These are phyloP conservation scores for Detonula confervacea DNA, from an alignment of 352 stramenopile genomes.

Conservation along the genomic window DNA sequence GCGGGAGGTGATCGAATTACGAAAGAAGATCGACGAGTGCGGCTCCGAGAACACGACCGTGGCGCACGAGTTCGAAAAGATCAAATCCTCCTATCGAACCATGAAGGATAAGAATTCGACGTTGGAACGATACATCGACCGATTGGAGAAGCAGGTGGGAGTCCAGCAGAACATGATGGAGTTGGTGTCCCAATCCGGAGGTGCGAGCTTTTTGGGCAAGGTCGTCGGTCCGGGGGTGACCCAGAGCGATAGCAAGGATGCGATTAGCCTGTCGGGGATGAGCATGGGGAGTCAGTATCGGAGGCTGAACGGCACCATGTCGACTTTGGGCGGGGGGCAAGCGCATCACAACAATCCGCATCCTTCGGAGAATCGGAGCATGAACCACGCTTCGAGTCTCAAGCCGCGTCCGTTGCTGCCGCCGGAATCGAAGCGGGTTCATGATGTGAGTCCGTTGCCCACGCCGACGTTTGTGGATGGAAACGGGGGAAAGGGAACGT, in stretches of 20 bases:
- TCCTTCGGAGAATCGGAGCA: too few relatives aligned
- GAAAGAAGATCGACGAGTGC: slow-evolving; percentile 74
- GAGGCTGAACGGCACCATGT: slow-evolving; percentile 7
- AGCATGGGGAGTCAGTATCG: slow-evolving; percentile 29
- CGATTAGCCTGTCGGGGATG: slow-evolving; percentile 41
- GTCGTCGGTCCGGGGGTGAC: slow-evolving; percentile 42
- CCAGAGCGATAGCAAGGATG: slow-evolving; percentile 33
- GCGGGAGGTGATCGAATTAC: slow-evolving; percentile 81
- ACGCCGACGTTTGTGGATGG: not conserved
- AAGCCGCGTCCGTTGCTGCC: slow-evolving; percentile 32
- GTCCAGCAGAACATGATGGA: slow-evolving; percentile 67
- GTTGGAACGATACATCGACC: slow-evolving; percentile 77
- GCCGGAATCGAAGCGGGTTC: slow-evolving; percentile 13
- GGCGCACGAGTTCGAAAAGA: slow-evolving; percentile 62
- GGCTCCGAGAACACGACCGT: slow-evolving; percentile 61
- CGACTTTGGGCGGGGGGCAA: not conserved
- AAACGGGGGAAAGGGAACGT: not conserved
- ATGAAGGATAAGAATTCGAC: slow-evolving; percentile 69
- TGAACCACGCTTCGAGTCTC: too few relatives aligned
- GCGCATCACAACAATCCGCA: not conserved
- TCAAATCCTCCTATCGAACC: slow-evolving; percentile 57
- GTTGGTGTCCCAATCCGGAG: slow-evolving; percentile 47
- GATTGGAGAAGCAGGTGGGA: slow-evolving; percentile 81
- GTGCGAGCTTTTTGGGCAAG: slow-evolving; percentile 49
- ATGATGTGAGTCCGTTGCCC: slow-evolving; percentile 29